phyloP scores from a whole-genome alignment of 202 grass and related monocot genomes.

The Eragrostis tef region DNA sequence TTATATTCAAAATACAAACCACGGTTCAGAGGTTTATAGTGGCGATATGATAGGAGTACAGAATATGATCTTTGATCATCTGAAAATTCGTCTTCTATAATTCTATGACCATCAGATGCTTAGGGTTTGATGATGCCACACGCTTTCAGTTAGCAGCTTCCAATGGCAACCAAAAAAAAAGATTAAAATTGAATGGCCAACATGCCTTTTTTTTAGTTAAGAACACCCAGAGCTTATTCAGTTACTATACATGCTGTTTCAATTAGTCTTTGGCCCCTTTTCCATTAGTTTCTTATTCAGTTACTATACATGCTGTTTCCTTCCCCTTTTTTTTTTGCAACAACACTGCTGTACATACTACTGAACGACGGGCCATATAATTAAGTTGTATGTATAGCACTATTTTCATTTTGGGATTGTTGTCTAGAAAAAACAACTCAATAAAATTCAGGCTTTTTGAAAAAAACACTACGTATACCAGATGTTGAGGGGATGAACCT shows the following conservation, averaged over 20 bases:
- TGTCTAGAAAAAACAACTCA: background rate
- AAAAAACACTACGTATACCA: background rate
- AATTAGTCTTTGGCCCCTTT: no score
- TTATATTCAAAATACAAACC: background rate
- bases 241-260: no score
- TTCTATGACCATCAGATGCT: background rate
- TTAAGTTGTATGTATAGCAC: no score
- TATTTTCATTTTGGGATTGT: no score
- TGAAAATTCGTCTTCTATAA: background rate
- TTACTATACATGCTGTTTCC: background rate
- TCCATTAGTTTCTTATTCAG: no score
- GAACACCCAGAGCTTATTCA: no score
- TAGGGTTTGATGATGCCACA: background rate
- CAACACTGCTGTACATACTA: background rate
- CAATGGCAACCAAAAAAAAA: background rate
- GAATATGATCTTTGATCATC: no score
- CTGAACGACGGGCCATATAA: background rate
- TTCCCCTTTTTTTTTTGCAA: background rate
- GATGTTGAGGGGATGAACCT: background rate
- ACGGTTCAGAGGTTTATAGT: background rate
- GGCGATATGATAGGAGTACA: background rate
- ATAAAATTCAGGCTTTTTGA: background rate
- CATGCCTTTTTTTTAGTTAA: background rate
- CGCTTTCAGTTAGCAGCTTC: background rate
- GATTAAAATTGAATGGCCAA: no score